Base-by-base conservation (phyloP, 345 rosid species). In the Triadica sebifera region DNA sequence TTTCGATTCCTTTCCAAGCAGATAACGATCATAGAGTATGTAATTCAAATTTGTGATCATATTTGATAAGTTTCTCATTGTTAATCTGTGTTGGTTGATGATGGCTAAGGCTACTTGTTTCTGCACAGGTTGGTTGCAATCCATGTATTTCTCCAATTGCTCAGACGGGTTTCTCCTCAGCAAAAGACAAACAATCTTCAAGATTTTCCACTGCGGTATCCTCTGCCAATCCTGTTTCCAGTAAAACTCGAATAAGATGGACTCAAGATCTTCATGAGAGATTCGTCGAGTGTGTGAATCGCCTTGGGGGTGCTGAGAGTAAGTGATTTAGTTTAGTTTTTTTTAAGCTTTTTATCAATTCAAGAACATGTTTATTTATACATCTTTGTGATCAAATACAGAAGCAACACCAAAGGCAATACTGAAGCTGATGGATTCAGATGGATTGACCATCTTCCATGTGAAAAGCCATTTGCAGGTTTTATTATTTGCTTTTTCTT, bases 401-500 rank as follows among this genome's bases (percentile, higher is more conserved):
- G 98, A 87, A 78, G 98, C 98, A 17, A 93, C 98, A 0, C 99
- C 99, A 0, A 95, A 93, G 90, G 91, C 94, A 8, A 87, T 95
- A 72, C 70, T 95, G 79, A 91, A 87, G 92, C 85, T 91, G 68
- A 95, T 95, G 99, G 93, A 89, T 66, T 87, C 89, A 0, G 90
- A 90, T 56, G 97, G 93, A 71, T 83, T 95, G 77, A 91, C 99
- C 39, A 93, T 95, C 72, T 95, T 91, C 77, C 99, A 95, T 84
- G 93, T 95, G 6, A 95, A 95, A 86, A 93, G 99, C 81, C 99
- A 93, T 75, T 81, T 95, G 88, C 98, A 94, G 93, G 94, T 91
- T 52, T 46, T 61, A 24, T n/a, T 15, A 15, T 12, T 69, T 0
- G 4, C 47, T 43, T 41, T 41, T 41, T 8, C 8, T 41, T 6